A percentile compares a stretch with the other conserved stretches of the same genome.
phyloP scores from a whole-genome alignment of 2,329 filamentous ascomycete genomes.

The Fusarium bactridioides region DNA sequence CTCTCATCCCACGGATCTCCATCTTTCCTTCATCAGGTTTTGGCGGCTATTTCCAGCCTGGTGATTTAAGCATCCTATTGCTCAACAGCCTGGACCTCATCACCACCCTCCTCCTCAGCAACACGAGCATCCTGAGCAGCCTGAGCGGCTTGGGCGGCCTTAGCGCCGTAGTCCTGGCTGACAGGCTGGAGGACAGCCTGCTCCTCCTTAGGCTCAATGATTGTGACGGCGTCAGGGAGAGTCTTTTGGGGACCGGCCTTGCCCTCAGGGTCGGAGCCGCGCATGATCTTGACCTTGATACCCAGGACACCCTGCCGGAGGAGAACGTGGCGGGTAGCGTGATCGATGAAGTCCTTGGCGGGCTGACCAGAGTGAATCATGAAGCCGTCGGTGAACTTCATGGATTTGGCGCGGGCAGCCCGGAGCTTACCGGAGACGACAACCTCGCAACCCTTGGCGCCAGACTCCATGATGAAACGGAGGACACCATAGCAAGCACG shows the following conservation, averaged over 20 bases:
- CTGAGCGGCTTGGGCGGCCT: slow-evolving; percentile 72
- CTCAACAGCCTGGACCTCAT: slow-evolving; percentile 59
- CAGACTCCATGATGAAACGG: slow-evolving; percentile 99
- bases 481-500: slow-evolving; percentile 99
- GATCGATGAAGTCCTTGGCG: slow-evolving; percentile 99
- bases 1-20: slow-evolving; percentile 42
- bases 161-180: slow-evolving; percentile 98
- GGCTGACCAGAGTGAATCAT: slow-evolving; percentile 99
- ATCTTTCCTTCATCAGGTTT: slow-evolving; percentile 37
- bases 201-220: slow-evolving; percentile 99
- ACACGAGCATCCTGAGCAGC: slow-evolving; percentile 69
- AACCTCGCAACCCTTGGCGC: slow-evolving; percentile 99
- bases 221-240: slow-evolving; percentile 97
- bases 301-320: slow-evolving; percentile 99
- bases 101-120: slow-evolving; percentile 66
- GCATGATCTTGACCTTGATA: slow-evolving; percentile 99
- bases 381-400: slow-evolving; percentile 99
- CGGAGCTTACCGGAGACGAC: slow-evolving; percentile 99
- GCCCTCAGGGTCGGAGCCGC: slow-evolving; percentile 98
- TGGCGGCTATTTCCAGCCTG: slow-evolving; percentile 35
- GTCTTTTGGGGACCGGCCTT: slow-evolving; percentile 98
- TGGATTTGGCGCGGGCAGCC: slow-evolving; percentile 98
- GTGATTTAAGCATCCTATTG: slow-evolving; percentile 47
- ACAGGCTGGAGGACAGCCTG: slow-evolving; percentile 92
- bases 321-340: slow-evolving; percentile 97